Base-by-base conservation (phyloP, 164 flowering plant species). In the Akebia trifoliata region DNA sequence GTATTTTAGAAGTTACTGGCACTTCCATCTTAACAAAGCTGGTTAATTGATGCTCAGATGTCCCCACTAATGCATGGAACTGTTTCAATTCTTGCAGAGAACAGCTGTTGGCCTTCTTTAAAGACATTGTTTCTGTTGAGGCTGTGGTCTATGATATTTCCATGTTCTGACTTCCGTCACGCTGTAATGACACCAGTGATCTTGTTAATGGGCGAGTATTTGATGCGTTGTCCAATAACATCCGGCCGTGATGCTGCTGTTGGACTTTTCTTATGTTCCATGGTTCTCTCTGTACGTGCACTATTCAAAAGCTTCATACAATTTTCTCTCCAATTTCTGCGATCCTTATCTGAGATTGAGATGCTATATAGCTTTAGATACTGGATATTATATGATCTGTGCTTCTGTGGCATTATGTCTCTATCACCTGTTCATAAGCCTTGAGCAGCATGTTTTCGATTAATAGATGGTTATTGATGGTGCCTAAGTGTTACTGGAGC, bases 101-200 rank as follows among this genome's bases (percentile, higher is more conserved):
- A 60, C 45, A 78, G 84, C 59, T 74, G 86, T 63, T 94, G 99
- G 96, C 99, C 97, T 50, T 81, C 95, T 50, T 55, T 80, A 68
- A 94, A 94, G 69, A 90, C 96, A 11, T 60, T 90, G 54, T 70
- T 75, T 57, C 83, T 94, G 35, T 71, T 90, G 69, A 81, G 95
- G 72, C 78, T 94, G n/a, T 94, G 96, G 96, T 85, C 90, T 28
- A 74, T 85, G 87, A 80, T 82, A 62, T 94, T 81, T 67, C 96
- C 99, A 37, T 94, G 97, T 74, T 87, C 99, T 24, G 97, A 94
- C 71, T 90, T 80, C 56, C 93, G 91, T 26, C 99, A 90, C 57
- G 86, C 51, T 37, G 97, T 94, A 49, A 86, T 81, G 90, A 94
- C 99, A 7, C 99, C 99, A 12, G 84, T 84, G 21, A 71, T 79